A percentile compares a stretch with the other conserved stretches of the same genome.
Conservation (phyloP, 805 yeast species). For the Kluyveromyces aestuarii region DNA sequence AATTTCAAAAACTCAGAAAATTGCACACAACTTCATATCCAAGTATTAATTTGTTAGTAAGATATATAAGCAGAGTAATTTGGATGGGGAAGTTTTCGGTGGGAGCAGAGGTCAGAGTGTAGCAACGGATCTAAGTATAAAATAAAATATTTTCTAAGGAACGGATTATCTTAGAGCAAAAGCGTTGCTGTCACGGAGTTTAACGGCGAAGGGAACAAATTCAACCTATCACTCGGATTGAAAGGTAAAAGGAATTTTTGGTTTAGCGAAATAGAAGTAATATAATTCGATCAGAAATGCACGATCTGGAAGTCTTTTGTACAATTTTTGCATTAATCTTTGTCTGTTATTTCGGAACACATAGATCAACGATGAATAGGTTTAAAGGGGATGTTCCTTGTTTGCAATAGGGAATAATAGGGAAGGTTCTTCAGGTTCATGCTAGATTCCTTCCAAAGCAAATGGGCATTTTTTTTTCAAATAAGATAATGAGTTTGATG, state of each 20-base stretch:
- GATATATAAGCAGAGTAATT: no score
- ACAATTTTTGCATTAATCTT: constrained; percentile 19
- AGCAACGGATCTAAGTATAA: no score
- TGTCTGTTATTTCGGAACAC: constrained; percentile 19
- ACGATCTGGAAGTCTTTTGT: constrained; percentile 20
- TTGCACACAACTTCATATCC: no score
- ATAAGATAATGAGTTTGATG: not conserved
- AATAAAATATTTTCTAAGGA: no score
- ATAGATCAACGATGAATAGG: constrained; percentile 20
- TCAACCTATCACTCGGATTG: no score
- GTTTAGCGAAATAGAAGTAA: not conserved
- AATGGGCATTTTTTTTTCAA: not conserved
- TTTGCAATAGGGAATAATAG: constrained; percentile 9
- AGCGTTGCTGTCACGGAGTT: not conserved
- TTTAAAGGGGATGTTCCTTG: constrained; percentile 20
- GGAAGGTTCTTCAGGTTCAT: no score
- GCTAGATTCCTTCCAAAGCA: not conserved
- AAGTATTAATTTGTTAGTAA: no score
- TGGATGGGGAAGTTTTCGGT: no score
- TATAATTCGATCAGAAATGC: constrained; percentile 8
- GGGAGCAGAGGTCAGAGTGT: no score
- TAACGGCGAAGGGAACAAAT: not conserved
- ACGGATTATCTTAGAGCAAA: not conserved
- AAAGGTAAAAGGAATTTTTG: not conserved
- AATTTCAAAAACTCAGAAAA: not conserved